A percentile compares a stretch with the other conserved stretches of the same genome.
Conservation (phyloP, 176 grass and related monocot genomes). For the Zea luxurians region DNA sequence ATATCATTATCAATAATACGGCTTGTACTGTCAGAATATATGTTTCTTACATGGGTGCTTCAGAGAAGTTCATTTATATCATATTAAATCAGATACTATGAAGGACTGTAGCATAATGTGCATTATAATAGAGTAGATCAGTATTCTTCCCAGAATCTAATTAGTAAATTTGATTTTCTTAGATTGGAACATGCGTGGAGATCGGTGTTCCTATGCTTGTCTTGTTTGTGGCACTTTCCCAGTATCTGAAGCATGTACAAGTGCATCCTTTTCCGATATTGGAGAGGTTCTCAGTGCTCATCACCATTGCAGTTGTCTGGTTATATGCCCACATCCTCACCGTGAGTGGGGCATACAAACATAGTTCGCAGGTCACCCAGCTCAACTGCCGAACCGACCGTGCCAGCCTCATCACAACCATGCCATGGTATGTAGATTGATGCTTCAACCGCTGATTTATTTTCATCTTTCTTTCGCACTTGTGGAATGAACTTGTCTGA, state of each 20-base stretch:
- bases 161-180: not conserved
- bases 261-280: slow-evolving; percentile 53
- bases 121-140: not conserved
- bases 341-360: slow-evolving; percentile 63
- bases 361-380: slow-evolving; percentile 53
- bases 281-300: slow-evolving; percentile 78
- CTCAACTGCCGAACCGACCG: slow-evolving; percentile 70
- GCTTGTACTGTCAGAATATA: slow-evolving; percentile 3
- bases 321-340: slow-evolving; percentile 73
- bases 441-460: not conserved
- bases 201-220: slow-evolving; percentile 74
- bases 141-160: slow-evolving; percentile 17
- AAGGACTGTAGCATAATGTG: not conserved
- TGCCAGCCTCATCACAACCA: slow-evolving; percentile 67
- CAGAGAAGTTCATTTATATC: not conserved
- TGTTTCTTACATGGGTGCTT: not conserved
- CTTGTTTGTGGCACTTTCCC: slow-evolving; percentile 65
- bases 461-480: not conserved
- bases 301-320: slow-evolving; percentile 68
- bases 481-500: not conserved
- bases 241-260: slow-evolving; percentile 42
- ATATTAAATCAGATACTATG: not conserved
- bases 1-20: not conserved
- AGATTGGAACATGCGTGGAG: slow-evolving; percentile 84
- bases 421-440: slow-evolving; percentile 50